Evolutionary conservation across 116 monocot species (phyloP), one percentile per base, ranked within the genome.

Genomic region (Phalaenopsis hybrid): DNA sequence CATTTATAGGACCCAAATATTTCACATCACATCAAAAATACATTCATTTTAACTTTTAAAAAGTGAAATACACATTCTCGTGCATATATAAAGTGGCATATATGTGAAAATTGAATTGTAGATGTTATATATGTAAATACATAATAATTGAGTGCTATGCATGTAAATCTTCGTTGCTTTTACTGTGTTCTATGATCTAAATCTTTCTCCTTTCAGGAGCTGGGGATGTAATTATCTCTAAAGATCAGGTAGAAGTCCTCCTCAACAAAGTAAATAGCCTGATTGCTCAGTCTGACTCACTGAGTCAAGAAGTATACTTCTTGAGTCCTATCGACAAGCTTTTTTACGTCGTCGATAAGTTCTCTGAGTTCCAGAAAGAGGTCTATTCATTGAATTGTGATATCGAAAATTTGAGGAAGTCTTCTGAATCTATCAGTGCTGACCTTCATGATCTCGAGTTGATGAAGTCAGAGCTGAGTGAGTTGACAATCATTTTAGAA

Each of bases 321-420:
- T 84, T 87, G 55, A 89, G 67, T 84, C 85, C 90, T 58, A 33
- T 89, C 21, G 89, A 92, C 34, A 97, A 97, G 81, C 82, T 97
- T 23, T 82, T 86, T 59, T 89, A 89, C 78, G 80, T 97, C 55
- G 20, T 97, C 28, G 89, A 89, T 81, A 89, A 85, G 84, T 80
- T 91, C 57, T 31, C 75, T 49, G 87, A 89, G 17, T 79, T 97
- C 49, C 85, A 84, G 33, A 15, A 83, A 65, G 82, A 20, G 43
- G 41, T 92, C 9, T 78, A 81, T 73, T 74, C 73, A 12, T 74
- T 97, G 75, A 74, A 45, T 79, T 33, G 50, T 68, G 91, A 96
- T 85, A 83, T 90, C 49, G 85, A 93, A 79, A 83, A 90, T 46
- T 79, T 91, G 68, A 94, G 89, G 76, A 79, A 81, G 81, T 80